Evolutionary conservation across 108 stramenopile genomes (phyloP).

Genomic region (Skeletonema potamos): DNA sequence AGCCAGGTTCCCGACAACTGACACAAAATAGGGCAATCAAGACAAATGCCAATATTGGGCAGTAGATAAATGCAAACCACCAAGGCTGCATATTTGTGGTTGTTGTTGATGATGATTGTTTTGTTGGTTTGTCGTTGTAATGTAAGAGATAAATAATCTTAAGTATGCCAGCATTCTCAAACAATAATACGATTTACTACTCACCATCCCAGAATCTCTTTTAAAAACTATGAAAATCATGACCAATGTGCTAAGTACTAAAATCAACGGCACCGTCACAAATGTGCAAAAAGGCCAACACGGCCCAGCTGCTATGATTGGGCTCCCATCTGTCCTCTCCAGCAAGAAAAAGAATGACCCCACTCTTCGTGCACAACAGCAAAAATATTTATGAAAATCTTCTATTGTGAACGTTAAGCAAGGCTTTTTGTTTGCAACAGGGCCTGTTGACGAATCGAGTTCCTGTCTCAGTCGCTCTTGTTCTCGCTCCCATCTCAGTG

Average conservation of each 20-base stretch:
- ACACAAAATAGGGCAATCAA: slow-evolving; percentile 74
- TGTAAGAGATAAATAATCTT: background rate
- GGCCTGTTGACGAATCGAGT: slow-evolving; percentile 19
- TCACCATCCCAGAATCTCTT: slow-evolving; percentile 64
- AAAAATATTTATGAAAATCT: slow-evolving; percentile 75
- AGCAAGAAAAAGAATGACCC: slow-evolving; percentile 86
- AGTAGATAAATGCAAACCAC: slow-evolving; percentile 80
- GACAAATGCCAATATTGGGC: slow-evolving; percentile 65
- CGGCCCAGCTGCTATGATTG: slow-evolving; percentile 85
- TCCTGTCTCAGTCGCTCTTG: slow-evolving; percentile 42
- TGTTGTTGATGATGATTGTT: background rate
- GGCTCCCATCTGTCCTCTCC: slow-evolving; percentile 73
- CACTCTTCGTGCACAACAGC: slow-evolving; percentile 80
- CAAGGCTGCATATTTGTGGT: slow-evolving; percentile 52
- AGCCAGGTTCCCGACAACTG: slow-evolving; percentile 85
- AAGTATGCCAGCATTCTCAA: background rate
- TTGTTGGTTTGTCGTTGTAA: background rate
- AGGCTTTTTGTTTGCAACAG: slow-evolving; percentile 19
- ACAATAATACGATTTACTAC: slow-evolving; percentile 15
- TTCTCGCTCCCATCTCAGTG: slow-evolving; percentile 84
- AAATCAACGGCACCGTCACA: slow-evolving; percentile 81
- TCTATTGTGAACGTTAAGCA: slow-evolving; percentile 19
- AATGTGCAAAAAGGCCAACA: slow-evolving; percentile 91
- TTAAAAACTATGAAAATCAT: slow-evolving; percentile 73
- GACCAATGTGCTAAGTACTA: slow-evolving; percentile 62